Evolutionary conservation across 1,284 basidiomycete species (phyloP).

Genomic region (Chondrostereum purpureum): DNA sequence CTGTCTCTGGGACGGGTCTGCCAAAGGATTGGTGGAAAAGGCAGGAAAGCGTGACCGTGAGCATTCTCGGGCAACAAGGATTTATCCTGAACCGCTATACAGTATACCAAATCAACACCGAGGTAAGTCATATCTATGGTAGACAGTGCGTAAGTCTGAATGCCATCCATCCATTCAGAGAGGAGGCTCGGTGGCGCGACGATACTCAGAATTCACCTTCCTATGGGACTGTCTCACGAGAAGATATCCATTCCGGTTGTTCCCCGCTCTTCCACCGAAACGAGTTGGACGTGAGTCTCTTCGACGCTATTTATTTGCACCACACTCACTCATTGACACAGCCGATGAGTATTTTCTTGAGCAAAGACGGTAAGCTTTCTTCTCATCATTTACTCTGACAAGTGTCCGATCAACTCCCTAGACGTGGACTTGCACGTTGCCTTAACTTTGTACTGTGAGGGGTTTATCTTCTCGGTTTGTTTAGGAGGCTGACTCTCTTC

Average conservation of each 20-base stretch:
- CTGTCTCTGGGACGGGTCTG: constrained; percentile 62
- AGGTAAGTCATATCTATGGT: constrained; percentile 44
- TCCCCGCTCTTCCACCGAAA: constrained; percentile 87
- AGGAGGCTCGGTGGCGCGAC: constrained; percentile 57
- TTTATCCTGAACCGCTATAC: constrained; percentile 81
- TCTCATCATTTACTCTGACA: constrained; percentile 1
- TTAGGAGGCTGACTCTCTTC: constrained; percentile 2
- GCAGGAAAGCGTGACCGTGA: constrained; percentile 66
- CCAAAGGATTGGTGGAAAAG: constrained; percentile 81
- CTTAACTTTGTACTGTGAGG: constrained; percentile 72
- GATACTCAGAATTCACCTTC: constrained; percentile 89
- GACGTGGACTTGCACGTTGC: constrained; percentile 78
- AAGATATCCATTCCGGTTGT: constrained; percentile 86
- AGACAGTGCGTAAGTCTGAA: not conserved
- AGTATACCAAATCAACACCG: constrained; percentile 75
- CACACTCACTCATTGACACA: constrained; percentile 20
- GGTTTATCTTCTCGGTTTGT: not conserved
- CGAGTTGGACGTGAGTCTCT: constrained; percentile 71
- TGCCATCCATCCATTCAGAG: constrained; percentile 31
- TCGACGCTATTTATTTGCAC: constrained; percentile 5
- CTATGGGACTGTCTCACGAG: constrained; percentile 77
- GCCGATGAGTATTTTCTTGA: constrained; percentile 87
- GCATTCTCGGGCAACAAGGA: constrained; percentile 77
- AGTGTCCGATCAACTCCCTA: constrained; percentile 24
- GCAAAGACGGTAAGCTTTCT: constrained; percentile 58